phyloP scores from a whole-genome alignment of 768 basidiomycete genomes.

The Suillus occidentalis region DNA sequence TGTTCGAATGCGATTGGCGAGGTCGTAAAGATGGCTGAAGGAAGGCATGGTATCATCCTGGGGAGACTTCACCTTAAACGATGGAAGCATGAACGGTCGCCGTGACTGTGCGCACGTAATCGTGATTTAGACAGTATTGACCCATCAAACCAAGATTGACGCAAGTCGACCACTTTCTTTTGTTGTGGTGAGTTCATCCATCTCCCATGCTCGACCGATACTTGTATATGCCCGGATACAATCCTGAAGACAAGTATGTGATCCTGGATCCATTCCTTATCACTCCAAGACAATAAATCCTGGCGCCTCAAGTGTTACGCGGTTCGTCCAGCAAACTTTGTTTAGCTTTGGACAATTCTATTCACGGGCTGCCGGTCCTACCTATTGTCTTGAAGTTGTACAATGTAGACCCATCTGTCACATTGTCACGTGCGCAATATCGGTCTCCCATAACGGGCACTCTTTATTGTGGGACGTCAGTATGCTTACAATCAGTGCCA shows the following conservation, averaged over 20 bases:
- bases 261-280: background rate
- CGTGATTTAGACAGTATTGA: background rate
- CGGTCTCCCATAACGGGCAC: conserved; percentile 17
- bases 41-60: conserved; percentile 46
- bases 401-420: background rate
- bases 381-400: background rate
- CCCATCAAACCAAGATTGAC: background rate
- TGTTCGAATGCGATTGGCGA: conserved; percentile 52
- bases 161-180: background rate
- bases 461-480: conserved; percentile 21
- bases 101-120: background rate
- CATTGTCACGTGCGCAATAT: conserved; percentile 21
- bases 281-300: background rate
- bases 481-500: conserved; percentile 9
- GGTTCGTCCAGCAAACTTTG: background rate
- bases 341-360: conserved; percentile 26
- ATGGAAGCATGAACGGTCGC: conserved; percentile 19
- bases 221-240: background rate
- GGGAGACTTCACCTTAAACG: conserved; percentile 42
- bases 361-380: background rate
- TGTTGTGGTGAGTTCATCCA: background rate
- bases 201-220: background rate
- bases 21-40: conserved; percentile 60
- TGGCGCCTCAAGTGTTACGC: background rate
- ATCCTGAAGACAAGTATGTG: background rate